These are phyloP conservation scores for Syzygium malaccense DNA, from an alignment of 441 rosid genomes.

Conservation along the genomic window DNA sequence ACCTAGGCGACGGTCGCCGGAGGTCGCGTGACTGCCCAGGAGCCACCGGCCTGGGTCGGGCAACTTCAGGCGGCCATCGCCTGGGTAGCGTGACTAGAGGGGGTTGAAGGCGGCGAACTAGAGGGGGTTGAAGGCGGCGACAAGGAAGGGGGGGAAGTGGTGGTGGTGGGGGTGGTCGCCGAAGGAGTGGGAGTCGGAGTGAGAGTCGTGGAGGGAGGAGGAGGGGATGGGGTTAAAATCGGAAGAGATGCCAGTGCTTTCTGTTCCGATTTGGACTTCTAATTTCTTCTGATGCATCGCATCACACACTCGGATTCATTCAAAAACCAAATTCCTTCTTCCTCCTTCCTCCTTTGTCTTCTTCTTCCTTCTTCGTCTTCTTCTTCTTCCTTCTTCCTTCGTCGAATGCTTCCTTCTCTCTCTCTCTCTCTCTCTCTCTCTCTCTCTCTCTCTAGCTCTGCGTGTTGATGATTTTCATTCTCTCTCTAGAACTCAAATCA, in stretches of 20 bases:
- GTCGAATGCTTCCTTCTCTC: not conserved
- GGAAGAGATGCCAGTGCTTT: conserved; percentile 98
- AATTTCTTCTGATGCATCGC: conserved; percentile 99
- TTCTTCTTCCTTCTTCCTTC: not conserved
- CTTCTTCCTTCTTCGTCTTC: not conserved
- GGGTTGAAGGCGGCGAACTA: no score
- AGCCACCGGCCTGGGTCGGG: no score
- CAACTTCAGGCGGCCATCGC: no score
- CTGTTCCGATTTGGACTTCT: conserved; percentile 96
- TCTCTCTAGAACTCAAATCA: not conserved
- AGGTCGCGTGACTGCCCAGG: no score
- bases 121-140: conserved; percentile 1
- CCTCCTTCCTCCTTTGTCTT: no score
- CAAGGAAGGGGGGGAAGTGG: conserved; percentile 5
- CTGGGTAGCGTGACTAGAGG: no score
- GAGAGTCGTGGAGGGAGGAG: conserved; percentile 5
- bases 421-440: no score
- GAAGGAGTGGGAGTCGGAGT: not conserved
- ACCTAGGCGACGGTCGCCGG: no score
- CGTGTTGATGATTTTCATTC: not conserved
- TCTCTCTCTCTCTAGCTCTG: no score
- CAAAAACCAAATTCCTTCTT: not conserved
- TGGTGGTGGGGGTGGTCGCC: conserved; percentile 4
- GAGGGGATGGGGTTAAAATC: conserved; percentile 60
- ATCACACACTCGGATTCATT: conserved; percentile 3